A percentile compares a stretch with the other conserved stretches of the same genome.
phyloP scores from a whole-genome alignment of 495 filamentous ascomycete genomes.

The Pyrenula massariospora region DNA sequence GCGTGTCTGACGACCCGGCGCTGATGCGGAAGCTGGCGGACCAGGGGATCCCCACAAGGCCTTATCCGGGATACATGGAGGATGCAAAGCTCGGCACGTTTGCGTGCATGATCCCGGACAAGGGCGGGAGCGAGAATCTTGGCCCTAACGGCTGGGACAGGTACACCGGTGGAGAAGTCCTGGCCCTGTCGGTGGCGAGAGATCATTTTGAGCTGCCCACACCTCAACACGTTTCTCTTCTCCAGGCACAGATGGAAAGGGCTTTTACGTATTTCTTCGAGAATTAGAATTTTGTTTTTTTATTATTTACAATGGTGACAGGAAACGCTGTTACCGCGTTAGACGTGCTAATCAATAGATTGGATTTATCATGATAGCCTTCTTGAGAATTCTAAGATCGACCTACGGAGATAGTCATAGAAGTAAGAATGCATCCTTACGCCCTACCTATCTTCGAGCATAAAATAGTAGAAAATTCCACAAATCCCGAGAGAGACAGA shows the following conservation, averaged over 20 bases:
- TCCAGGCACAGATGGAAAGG: slow-evolving; percentile 5
- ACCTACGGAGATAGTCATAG: too few relatives aligned
- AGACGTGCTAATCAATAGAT: too few relatives aligned
- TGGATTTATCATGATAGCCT: too few relatives aligned
- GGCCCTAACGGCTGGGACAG: slow-evolving; percentile 10
- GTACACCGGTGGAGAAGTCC: slow-evolving; percentile 4
- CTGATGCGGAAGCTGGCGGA: slow-evolving; percentile 1
- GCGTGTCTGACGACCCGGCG: slow-evolving; percentile 1
- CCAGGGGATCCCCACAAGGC: not conserved
- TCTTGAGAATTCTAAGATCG: too few relatives aligned
- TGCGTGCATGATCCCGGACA: slow-evolving; percentile 5
- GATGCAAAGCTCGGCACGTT: slow-evolving; percentile 8
- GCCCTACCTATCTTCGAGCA: too few relatives aligned
- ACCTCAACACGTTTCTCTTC: slow-evolving; percentile 5
- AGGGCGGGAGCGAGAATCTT: slow-evolving; percentile 6
- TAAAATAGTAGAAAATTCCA: too few relatives aligned
- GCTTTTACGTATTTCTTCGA: slow-evolving; percentile 1
- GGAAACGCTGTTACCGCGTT: too few relatives aligned
- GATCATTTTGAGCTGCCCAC: slow-evolving; percentile 9
- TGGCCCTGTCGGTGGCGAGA: slow-evolving; percentile 2
- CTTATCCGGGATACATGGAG: slow-evolving; percentile 7
- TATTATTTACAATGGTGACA: too few relatives aligned
- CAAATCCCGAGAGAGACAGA: too few relatives aligned
- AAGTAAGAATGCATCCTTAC: too few relatives aligned
- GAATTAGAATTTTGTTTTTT: too few relatives aligned